Percentiles rank a stretch among this genome's conserved stretches.
phyloP scores from a whole-genome alignment of 192 early-diverging fungal genomes.

The Backusella tarrabulga region DNA sequence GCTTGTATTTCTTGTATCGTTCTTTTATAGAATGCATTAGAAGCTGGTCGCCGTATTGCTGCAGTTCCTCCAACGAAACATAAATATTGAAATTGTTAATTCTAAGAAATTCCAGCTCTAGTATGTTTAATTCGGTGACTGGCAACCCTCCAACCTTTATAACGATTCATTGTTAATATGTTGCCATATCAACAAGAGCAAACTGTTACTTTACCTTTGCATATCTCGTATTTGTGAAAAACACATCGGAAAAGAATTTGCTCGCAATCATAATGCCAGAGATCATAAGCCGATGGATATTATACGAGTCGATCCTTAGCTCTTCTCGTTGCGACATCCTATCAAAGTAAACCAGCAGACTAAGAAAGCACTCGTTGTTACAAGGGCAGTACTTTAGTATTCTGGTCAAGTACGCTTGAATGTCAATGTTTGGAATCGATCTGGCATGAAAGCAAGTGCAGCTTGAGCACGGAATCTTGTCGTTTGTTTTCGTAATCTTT shows the following conservation, averaged over 20 bases:
- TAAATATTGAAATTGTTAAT: slow-evolving; percentile 82
- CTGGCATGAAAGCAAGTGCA: slow-evolving; percentile 89
- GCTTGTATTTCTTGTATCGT: neutral
- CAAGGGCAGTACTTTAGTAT: slow-evolving; percentile 94
- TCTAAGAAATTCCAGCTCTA: slow-evolving; percentile 86
- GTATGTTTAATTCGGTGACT: slow-evolving; percentile 84
- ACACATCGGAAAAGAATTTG: slow-evolving; percentile 92
- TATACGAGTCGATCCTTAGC: slow-evolving; percentile 65
- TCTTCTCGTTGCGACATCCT: slow-evolving; percentile 64
- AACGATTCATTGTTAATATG: neutral
- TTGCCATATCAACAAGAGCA: neutral
- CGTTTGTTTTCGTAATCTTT: slow-evolving; percentile 57
- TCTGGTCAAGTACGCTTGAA: slow-evolving; percentile 78
- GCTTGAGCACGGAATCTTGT: slow-evolving; percentile 36
- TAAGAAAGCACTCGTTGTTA: slow-evolving; percentile 84
- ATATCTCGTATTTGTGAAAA: slow-evolving; percentile 90
- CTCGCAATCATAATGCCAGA: slow-evolving; percentile 82
- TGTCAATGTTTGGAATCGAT: slow-evolving; percentile 85
- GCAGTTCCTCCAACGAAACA: slow-evolving; percentile 76
- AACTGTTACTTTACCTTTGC: slow-evolving; percentile 50
- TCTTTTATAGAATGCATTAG: slow-evolving; percentile 40
- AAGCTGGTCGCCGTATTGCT: slow-evolving; percentile 72
- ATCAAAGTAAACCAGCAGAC: slow-evolving; percentile 85
- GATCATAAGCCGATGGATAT: slow-evolving; percentile 89
- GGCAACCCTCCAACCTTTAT: slow-evolving; percentile 78